phyloP scores from a whole-genome alignment of 306 rosid species.

The Begonia fuchsioides region DNA sequence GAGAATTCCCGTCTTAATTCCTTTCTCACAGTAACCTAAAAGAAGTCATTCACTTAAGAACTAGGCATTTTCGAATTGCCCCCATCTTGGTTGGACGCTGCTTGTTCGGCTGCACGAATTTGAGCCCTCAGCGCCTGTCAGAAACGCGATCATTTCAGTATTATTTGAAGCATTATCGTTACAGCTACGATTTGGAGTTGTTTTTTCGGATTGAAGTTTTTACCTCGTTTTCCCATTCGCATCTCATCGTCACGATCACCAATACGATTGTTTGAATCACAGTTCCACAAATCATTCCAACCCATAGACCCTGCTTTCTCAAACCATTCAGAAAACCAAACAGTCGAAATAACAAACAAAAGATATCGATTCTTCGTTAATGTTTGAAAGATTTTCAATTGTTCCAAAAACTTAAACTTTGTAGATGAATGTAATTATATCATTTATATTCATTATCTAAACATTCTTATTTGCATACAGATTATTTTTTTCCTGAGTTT shows the following conservation, averaged over 20 bases:
- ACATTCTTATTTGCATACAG: too few species aligned
- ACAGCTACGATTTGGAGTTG: neutral
- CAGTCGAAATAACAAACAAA: neutral
- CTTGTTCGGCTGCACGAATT: constrained; percentile 13
- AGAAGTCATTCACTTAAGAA: neutral
- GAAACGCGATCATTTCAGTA: constrained; percentile 6
- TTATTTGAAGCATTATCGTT: neutral
- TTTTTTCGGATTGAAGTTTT: neutral
- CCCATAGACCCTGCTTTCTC: constrained; percentile 35
- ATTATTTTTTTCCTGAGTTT: too few species aligned
- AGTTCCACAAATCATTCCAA: constrained; percentile 57
- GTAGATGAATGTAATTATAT: too few species aligned
- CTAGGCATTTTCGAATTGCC: neutral
- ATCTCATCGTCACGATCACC: constrained; percentile 24
- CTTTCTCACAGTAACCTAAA: too few species aligned
- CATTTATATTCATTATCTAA: too few species aligned
- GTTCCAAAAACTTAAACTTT: too few species aligned
- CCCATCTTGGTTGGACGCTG: constrained; percentile 8
- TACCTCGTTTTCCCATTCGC: constrained; percentile 57
- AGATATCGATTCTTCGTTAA: neutral
- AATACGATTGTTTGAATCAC: constrained; percentile 44
- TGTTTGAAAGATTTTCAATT: too few species aligned
- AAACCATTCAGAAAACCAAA: neutral
- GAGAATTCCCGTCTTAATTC: too few species aligned
- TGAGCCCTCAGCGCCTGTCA: constrained; percentile 30